Evolutionary conservation across 768 basidiomycete genomes (phyloP).

Genomic region (Cystobasidium onofrii): DNA sequence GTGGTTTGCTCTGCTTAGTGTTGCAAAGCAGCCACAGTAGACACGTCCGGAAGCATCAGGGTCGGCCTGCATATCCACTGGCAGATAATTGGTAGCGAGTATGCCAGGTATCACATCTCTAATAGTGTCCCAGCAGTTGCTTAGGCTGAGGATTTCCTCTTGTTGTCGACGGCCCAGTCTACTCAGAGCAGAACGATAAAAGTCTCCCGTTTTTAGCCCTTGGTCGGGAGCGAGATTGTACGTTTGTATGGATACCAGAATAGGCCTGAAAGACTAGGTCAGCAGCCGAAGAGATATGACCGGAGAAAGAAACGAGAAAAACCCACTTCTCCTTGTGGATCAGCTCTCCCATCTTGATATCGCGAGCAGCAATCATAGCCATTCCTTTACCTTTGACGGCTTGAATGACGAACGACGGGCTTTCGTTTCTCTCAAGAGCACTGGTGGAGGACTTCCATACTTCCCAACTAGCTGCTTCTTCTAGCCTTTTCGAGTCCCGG

Average conservation of each 20-base stretch:
- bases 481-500: background rate
- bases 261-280: background rate
- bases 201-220: background rate
- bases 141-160: background rate
- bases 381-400: conserved; percentile 7
- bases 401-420: background rate
- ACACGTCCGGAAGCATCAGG: background rate
- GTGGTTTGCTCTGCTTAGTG: conserved; percentile 25
- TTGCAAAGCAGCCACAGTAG: conserved; percentile 17
- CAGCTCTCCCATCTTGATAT: background rate
- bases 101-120: conserved; percentile 10
- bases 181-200: background rate
- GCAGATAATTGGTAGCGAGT: conserved; percentile 20
- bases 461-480: background rate
- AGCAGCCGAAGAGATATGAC: no score
- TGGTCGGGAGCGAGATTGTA: conserved; percentile 7
- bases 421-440: no score
- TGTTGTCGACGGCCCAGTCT: background rate
- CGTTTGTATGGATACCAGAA: background rate
- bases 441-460: background rate
- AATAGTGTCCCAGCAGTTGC: background rate
- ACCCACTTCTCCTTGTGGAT: conserved; percentile 12
- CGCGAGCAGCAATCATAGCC: conserved; percentile 13
- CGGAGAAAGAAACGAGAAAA: background rate
- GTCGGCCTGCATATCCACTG: background rate